These are phyloP conservation scores for Podosphaera xanthii DNA, from an alignment of 2,329 filamentous ascomycete genomes.

Conservation along the genomic window DNA sequence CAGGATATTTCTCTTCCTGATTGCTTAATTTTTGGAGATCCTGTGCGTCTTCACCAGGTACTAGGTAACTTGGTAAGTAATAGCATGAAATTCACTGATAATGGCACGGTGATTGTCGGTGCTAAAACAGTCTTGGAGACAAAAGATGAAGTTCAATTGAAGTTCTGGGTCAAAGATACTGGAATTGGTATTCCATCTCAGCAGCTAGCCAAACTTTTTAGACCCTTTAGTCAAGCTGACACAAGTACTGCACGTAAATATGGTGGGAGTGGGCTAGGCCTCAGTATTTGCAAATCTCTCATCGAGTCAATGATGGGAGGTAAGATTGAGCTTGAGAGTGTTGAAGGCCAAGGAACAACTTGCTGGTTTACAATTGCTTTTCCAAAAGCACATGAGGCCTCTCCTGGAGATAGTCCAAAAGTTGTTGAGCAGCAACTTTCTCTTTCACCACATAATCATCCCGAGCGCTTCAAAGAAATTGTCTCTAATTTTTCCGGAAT, in stretches of 20 bases:
- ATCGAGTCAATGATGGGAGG: conserved; percentile 85
- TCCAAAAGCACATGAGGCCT: conserved; percentile 49
- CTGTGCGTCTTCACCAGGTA: conserved; percentile 43
- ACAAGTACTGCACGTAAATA: conserved; percentile 77
- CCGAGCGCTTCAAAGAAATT: conserved; percentile 21
- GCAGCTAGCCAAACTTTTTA: conserved; percentile 66
- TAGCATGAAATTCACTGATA: conserved; percentile 81
- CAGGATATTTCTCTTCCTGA: conserved; percentile 46
- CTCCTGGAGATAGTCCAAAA: conserved; percentile 29
- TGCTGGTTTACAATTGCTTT: conserved; percentile 69
- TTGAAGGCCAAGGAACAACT: conserved; percentile 45
- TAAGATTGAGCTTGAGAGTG: conserved; percentile 59
- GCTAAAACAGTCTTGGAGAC: conserved; percentile 52
- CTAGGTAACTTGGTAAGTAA: conserved; percentile 74
- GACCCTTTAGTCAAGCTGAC: conserved; percentile 83
- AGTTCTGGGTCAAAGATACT: conserved; percentile 72
- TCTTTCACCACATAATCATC: conserved; percentile 21
- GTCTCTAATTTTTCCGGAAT: conserved; percentile 48
- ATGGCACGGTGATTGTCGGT: conserved; percentile 65
- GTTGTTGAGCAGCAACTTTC: conserved; percentile 17
- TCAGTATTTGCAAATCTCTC: conserved; percentile 86
- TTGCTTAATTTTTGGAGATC: conserved; percentile 46
- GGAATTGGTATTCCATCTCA: conserved; percentile 76
- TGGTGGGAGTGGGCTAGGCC: conserved; percentile 70
- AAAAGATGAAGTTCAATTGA: conserved; percentile 46